These are phyloP conservation scores for Lophiotrema nucula DNA, from an alignment of 495 filamentous ascomycete species.

Conservation along the genomic window DNA sequence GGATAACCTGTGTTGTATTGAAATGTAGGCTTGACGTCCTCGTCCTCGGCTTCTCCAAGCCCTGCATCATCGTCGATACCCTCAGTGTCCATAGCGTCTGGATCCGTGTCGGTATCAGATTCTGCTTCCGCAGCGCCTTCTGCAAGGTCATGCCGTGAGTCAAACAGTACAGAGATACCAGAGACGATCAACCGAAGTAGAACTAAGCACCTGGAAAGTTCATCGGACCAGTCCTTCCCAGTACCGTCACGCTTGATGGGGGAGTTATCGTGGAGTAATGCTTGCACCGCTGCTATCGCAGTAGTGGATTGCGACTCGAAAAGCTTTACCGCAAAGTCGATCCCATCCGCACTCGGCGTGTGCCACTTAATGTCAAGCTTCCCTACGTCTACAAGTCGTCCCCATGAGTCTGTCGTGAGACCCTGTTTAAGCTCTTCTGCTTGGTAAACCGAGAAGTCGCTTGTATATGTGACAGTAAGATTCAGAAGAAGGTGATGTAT, in stretches of 20 bases:
- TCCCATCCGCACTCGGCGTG: conserved; percentile 71
- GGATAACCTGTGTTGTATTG: conserved; percentile 83
- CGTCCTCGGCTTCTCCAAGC: conserved; percentile 73
- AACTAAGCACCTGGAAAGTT: conserved; percentile 83
- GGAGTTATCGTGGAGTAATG: conserved; percentile 75
- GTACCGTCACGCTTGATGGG: conserved; percentile 89
- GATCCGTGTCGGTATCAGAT: conserved; percentile 39
- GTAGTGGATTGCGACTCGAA: conserved; percentile 73
- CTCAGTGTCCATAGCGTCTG: conserved; percentile 48
- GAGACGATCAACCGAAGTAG: conserved; percentile 82
- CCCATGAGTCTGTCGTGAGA: conserved; percentile 73
- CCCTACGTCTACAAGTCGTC: conserved; percentile 63
- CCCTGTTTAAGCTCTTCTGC: conserved; percentile 56
- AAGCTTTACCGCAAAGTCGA: conserved; percentile 83
- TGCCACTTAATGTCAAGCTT: conserved; percentile 90
- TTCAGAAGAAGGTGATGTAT: conserved; percentile 99
- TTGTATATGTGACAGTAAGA: conserved; percentile 86
- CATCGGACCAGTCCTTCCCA: conserved; percentile 98
- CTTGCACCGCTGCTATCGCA: conserved; percentile 66
- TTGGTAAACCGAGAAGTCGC: conserved; percentile 84
- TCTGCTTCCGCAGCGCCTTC: background rate
- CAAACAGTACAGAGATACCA: conserved; percentile 84
- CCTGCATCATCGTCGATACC: conserved; percentile 53
- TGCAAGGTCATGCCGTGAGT: conserved; percentile 59
- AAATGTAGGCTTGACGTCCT: conserved; percentile 77